Evolutionary conservation across 2,329 filamentous ascomycete species (phyloP).

Genomic region (Dactylellina leptospora): DNA sequence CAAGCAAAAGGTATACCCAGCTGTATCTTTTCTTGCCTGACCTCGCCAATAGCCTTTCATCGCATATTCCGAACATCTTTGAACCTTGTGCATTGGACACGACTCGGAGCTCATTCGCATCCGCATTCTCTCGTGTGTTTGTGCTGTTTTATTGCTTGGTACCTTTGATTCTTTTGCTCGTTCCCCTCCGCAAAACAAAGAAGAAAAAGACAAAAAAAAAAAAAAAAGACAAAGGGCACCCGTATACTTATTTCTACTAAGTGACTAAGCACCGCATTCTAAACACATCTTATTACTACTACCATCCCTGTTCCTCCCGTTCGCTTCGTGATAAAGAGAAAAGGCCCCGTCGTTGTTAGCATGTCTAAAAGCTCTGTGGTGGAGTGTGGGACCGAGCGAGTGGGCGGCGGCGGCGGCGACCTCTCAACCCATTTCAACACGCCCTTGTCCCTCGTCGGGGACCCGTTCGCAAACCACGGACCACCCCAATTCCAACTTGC

Average conservation of each 20-base stretch:
- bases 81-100: background rate
- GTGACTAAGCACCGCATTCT: no score
- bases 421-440: slow-evolving; percentile 47
- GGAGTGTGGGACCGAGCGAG: slow-evolving; percentile 6
- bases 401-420: slow-evolving; percentile 28
- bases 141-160: no score
- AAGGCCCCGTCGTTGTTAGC: background rate
- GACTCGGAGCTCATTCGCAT: background rate
- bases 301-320: no score
- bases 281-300: no score
- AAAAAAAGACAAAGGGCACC: background rate
- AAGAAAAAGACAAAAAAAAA: slow-evolving; percentile 4
- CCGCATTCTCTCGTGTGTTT: no score
- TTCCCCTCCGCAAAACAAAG: background rate
- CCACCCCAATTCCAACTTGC: slow-evolving; percentile 37
- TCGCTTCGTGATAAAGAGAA: no score
- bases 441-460: slow-evolving; percentile 47
- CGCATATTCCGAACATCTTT: background rate
- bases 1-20: slow-evolving; percentile 50
- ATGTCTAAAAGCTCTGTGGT: slow-evolving; percentile 34
- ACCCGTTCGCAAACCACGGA: slow-evolving; percentile 52
- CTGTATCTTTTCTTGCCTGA: slow-evolving; percentile 52
- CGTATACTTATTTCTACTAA: background rate
- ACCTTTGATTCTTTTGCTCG: no score
- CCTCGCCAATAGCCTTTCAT: slow-evolving; percentile 29